Conservation (phyloP, 2,329 filamentous ascomycete genomes). For the Penicillium frequentans region DNA sequence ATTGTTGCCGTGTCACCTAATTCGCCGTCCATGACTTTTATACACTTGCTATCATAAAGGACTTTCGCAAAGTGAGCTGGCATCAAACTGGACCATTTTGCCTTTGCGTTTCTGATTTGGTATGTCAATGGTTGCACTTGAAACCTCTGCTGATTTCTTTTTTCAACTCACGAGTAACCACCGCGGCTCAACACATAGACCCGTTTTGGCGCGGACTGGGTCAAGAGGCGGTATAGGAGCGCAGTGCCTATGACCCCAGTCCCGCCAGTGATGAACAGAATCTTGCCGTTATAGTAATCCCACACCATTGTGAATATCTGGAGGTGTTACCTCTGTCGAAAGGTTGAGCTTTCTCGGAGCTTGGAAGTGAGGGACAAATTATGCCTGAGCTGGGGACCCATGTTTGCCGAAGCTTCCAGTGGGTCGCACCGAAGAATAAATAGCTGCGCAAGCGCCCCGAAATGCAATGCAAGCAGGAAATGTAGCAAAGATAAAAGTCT, state of each 20-base stretch:
- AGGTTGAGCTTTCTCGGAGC: neutral
- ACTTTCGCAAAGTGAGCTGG: slow-evolving; percentile 8
- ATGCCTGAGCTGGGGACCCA: slow-evolving; percentile 2
- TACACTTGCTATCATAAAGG: slow-evolving; percentile 11
- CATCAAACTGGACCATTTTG: slow-evolving; percentile 22
- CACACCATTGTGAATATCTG: slow-evolving; percentile 19
- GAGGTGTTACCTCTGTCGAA: neutral
- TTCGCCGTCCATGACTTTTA: slow-evolving; percentile 24
- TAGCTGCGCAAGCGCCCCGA: neutral
- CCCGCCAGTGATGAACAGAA: slow-evolving; percentile 22
- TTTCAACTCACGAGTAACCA: slow-evolving; percentile 12
- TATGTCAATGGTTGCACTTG: neutral
- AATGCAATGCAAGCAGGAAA: neutral
- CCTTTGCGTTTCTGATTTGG: slow-evolving; percentile 13
- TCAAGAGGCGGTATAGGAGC: slow-evolving; percentile 21
- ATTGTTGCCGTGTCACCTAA: slow-evolving; percentile 23
- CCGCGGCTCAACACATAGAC: slow-evolving; percentile 23
- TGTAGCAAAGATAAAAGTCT: neutral
- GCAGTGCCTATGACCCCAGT: slow-evolving; percentile 25
- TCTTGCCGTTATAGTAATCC: slow-evolving; percentile 25
- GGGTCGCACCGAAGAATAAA: slow-evolving; percentile 6
- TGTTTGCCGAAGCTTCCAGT: slow-evolving; percentile 1
- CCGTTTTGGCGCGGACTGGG: slow-evolving; percentile 14
- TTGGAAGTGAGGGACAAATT: neutral
- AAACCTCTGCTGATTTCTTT: neutral